Percentiles rank a stretch among this genome's conserved stretches.
Conservation (phyloP, 768 basidiomycete species). For the Russula dissimulans region DNA sequence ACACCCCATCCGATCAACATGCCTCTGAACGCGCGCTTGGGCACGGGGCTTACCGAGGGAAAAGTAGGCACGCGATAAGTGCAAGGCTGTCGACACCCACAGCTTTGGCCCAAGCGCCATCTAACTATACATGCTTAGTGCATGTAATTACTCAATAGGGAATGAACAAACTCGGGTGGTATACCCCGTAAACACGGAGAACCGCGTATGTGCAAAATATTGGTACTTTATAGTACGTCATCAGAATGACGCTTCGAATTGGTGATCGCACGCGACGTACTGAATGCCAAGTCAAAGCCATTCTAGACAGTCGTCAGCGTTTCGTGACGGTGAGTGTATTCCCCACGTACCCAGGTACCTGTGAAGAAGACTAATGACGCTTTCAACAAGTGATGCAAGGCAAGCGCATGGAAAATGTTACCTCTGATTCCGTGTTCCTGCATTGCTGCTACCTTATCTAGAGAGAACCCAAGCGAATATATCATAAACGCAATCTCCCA, state of each 20-base stretch:
- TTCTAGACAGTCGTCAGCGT: slow-evolving; percentile 40
- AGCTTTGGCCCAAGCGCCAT: slow-evolving; percentile 56
- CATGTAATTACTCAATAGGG: background rate
- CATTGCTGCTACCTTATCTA: slow-evolving; percentile 91
- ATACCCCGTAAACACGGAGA: slow-evolving; percentile 75
- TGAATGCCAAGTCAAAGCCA: slow-evolving; percentile 88
- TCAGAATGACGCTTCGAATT: background rate
- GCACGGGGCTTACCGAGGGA: slow-evolving; percentile 53
- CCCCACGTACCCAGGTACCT: slow-evolving; percentile 62
- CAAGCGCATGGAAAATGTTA: slow-evolving; percentile 23
- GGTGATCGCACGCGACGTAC: slow-evolving; percentile 30
- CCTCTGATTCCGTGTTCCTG: slow-evolving; percentile 92
- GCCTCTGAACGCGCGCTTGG: background rate
- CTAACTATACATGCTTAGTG: background rate
- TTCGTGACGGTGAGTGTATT: background rate
- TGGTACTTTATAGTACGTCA: slow-evolving; percentile 42
- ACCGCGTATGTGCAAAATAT: slow-evolving; percentile 67
- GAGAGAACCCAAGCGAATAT: slow-evolving; percentile 71
- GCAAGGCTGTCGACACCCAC: slow-evolving; percentile 80
- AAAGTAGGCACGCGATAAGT: slow-evolving; percentile 82
- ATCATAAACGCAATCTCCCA: slow-evolving; percentile 72
- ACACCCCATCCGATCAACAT: background rate
- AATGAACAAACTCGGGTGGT: slow-evolving; percentile 44
- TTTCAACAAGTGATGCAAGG: background rate
- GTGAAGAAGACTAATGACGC: slow-evolving; percentile 59